Base-by-base conservation (phyloP, 805 yeast genomes). In the Jamesozyma gamospora region DNA sequence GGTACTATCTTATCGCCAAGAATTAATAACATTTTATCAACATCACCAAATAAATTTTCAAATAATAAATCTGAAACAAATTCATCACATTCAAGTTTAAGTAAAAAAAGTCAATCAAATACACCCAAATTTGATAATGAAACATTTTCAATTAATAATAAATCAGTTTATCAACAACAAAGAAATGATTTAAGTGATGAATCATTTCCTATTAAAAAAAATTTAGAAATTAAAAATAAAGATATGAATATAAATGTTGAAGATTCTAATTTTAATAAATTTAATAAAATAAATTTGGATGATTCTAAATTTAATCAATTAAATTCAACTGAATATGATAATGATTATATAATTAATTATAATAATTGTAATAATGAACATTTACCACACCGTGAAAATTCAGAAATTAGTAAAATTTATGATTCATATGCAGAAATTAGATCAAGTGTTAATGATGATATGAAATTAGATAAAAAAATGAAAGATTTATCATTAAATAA, bases 1-100 rank as follows among this genome's bases (percentile, higher is more conserved):
- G 46, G 53, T 49, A 41, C 46, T 54, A 21, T 39, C 38, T 3
- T 48, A 37, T 37, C 56, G 18, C 52, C 53, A 11, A 43, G n/a
- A 13, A 9, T 39, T n/a, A 26, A 15, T n/a, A 15, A 17, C 1
- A 14, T 25, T n/a, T n/a, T 14, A 14, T 15, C n/a, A 7, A 9
- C 28, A 11, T 36, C 39, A 12, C 31, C 39, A 31, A 16, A 13
- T 8, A 13, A 9, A 14, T 16, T 24, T 19, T 24, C 34, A 4
- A 15, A 32, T 13, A 8, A 4, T 12, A 9, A 10, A 14, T 16
- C 24, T 21, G 17, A 19, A 15, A 15, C 7, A 18, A 10, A 17
- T 16, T 17, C 29, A 3, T 17, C 29, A 3, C 15, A 31, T 10
- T 34, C 36, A 10, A 34, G 36, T 16, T 21, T 28, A 6, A 25